Conservation (phyloP, 495 filamentous ascomycete genomes). For the Penicillium chermesinum region DNA sequence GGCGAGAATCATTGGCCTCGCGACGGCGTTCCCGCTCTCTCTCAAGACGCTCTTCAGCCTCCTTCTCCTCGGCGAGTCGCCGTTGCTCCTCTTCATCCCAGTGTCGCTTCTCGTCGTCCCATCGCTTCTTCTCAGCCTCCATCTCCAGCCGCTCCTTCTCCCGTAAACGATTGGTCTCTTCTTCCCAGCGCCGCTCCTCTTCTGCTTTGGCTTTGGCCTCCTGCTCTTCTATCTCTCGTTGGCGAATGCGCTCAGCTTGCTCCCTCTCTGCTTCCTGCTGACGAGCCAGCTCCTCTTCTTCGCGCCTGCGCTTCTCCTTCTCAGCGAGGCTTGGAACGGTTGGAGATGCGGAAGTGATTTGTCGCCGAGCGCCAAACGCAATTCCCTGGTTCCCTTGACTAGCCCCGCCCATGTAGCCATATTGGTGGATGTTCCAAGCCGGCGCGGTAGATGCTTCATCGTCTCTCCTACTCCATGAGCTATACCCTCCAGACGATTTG, state of each 20-base stretch:
- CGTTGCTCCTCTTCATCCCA: slow-evolving; percentile 81
- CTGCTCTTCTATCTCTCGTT: slow-evolving; percentile 65
- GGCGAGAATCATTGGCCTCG: slow-evolving; percentile 55
- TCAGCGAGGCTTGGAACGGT: slow-evolving; percentile 68
- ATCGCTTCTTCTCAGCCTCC: slow-evolving; percentile 72
- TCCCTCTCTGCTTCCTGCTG: slow-evolving; percentile 46
- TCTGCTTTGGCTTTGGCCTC: slow-evolving; percentile 55
- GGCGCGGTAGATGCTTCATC: slow-evolving; percentile 78
- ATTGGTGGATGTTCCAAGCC: slow-evolving; percentile 98
- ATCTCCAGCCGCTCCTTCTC: slow-evolving; percentile 63
- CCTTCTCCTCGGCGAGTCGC: slow-evolving; percentile 67
- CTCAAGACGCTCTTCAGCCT: slow-evolving; percentile 59
- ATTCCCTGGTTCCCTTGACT: slow-evolving; percentile 94
- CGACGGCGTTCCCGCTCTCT: slow-evolving; percentile 60
- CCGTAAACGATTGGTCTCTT: slow-evolving; percentile 62
- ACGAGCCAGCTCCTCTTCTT: slow-evolving; percentile 59
- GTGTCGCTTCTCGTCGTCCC: slow-evolving; percentile 78
- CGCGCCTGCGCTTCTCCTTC: slow-evolving; percentile 56
- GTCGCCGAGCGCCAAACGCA: slow-evolving; percentile 81
- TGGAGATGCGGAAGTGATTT: slow-evolving; percentile 83
- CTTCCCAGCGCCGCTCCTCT: slow-evolving; percentile 76
- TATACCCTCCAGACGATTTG: slow-evolving; percentile 57
- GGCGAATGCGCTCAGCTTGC: slow-evolving; percentile 58
- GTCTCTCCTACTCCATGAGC: slow-evolving; percentile 83
- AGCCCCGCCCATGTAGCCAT: slow-evolving; percentile 97